Conservation (phyloP, 2,329 filamentous ascomycete species). For the Nakataea oryzae region DNA sequence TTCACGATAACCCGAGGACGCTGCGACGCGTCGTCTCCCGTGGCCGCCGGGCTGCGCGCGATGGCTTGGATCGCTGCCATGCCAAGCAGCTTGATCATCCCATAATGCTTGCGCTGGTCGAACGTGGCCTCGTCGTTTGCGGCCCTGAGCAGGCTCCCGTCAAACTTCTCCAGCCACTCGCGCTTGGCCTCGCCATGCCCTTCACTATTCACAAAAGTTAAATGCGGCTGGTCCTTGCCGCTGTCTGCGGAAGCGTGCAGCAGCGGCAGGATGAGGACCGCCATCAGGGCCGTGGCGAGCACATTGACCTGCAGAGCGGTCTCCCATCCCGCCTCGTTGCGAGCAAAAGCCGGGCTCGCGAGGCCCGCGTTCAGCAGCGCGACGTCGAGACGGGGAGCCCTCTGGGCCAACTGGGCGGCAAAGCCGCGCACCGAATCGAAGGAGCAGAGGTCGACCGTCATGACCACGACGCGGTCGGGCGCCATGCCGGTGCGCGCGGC, state of each 20-base stretch:
- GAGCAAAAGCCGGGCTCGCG: neutral
- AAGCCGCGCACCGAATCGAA: constrained; percentile 7
- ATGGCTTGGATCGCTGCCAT: constrained; percentile 2
- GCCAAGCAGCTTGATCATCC: constrained; percentile 6
- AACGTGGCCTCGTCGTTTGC: constrained; percentile 3
- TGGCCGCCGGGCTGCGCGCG: neutral
- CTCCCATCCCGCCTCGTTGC: constrained; percentile 24
- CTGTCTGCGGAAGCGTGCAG: constrained; percentile 15
- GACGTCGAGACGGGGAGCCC: neutral
- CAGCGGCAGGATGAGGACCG: constrained; percentile 25
- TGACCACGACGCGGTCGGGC: neutral
- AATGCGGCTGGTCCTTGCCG: constrained; percentile 26
- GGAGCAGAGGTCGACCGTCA: neutral
- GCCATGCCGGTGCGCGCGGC: neutral
- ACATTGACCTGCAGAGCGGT: constrained; percentile 29
- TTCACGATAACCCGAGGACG: constrained; percentile 4
- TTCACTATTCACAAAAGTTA: constrained; percentile 15
- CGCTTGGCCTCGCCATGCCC: constrained; percentile 1
- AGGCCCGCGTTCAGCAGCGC: constrained; percentile 5
- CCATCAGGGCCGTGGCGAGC: constrained; percentile 28
- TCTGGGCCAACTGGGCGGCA: neutral
- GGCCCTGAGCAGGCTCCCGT: constrained; percentile 2
- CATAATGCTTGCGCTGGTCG: neutral
- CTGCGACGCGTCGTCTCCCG: neutral
- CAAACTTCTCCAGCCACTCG: neutral